These are phyloP conservation scores for Thermomucor indicae-seudaticae DNA, from an alignment of 371 early-diverging fungal genomes.

Conservation along the genomic window DNA sequence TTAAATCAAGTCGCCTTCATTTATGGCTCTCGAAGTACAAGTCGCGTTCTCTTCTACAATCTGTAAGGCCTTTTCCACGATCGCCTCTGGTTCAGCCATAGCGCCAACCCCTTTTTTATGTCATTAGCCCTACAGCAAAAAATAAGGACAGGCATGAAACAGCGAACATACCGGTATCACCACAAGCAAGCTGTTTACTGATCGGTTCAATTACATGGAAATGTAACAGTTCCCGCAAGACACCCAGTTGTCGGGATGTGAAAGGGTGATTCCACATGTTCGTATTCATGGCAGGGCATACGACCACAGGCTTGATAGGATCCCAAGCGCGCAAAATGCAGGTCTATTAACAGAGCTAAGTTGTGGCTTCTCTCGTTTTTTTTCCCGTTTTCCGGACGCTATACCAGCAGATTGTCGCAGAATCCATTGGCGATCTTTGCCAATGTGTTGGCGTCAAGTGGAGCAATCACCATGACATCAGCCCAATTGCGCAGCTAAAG, in stretches of 20 bases:
- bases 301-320: slow-evolving; percentile 58
- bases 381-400: too few species aligned
- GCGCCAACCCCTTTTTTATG: slow-evolving; percentile 59
- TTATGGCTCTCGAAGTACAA: background rate
- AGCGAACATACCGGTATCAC: slow-evolving; percentile 70
- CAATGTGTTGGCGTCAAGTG: slow-evolving; percentile 92
- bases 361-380: slow-evolving; percentile 1
- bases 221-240: slow-evolving; percentile 46
- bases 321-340: slow-evolving; percentile 94
- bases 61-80: slow-evolving; percentile 21
- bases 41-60: background rate
- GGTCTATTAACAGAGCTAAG: slow-evolving; percentile 53
- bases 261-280: slow-evolving; percentile 96
- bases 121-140: background rate
- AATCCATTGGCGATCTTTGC: slow-evolving; percentile 90
- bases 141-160: background rate
- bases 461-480: slow-evolving; percentile 84
- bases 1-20: slow-evolving; percentile 8
- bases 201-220: slow-evolving; percentile 75
- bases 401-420: slow-evolving; percentile 91
- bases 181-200: slow-evolving; percentile 88
- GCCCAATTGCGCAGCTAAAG: slow-evolving; percentile 92
- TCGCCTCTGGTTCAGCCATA: slow-evolving; percentile 48
- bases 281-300: slow-evolving; percentile 97
- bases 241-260: slow-evolving; percentile 68